Evolutionary conservation across 208 protist species (phyloP), one percentile per base, ranked within the genome.

Genomic region (Wallacemonas sp.): DNA sequence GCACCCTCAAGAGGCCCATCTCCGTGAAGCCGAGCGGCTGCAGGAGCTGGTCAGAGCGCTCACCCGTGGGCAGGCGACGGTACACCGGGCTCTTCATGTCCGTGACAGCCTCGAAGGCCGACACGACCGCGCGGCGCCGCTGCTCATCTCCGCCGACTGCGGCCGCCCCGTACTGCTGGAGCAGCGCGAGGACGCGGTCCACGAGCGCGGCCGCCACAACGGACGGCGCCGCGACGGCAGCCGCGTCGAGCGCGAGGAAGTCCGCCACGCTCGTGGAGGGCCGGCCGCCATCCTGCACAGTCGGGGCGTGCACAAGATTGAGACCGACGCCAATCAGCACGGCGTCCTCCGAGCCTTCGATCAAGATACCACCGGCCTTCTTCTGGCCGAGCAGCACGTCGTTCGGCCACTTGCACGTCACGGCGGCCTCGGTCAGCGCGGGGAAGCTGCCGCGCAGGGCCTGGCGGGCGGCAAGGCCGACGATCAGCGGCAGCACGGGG

Each of bases 391-490:
- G 87, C 39, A 94, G 72, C 28, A 92, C 41, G 46, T 94, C 88
- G 61, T 94, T 94, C 10, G 88, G 88, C 88, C 88, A 94, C 77
- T 94, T 94, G 29, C 79, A 72, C 38, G 57, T 42, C 32, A 89
- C 28, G 1, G 44, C 31, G 45, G 65, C 32, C 44, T 54, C 41
- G 20, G 31, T 25, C 26, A 76, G 72, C 18, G 71, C 64, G 18
- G 57, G 50, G 29, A 88, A 41, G 22, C 79, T 44, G 31, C 72
- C 36, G 46, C 72, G 62, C 14, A 91, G 61, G 5, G 84, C 81
- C 16, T 73, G 69, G 20, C 76, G 75, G 46, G 61, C 75, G 49
- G 72, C 83, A 11, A 93, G 68, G 5, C 87, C 87, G 32, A 48
- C 76, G 11, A 89, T 2, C 16, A 93, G 81, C 23, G 87, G 68